These are phyloP conservation scores for Pestalotiopsis sp. DNA, from an alignment of 2,329 filamentous ascomycete species.

Conservation along the genomic window DNA sequence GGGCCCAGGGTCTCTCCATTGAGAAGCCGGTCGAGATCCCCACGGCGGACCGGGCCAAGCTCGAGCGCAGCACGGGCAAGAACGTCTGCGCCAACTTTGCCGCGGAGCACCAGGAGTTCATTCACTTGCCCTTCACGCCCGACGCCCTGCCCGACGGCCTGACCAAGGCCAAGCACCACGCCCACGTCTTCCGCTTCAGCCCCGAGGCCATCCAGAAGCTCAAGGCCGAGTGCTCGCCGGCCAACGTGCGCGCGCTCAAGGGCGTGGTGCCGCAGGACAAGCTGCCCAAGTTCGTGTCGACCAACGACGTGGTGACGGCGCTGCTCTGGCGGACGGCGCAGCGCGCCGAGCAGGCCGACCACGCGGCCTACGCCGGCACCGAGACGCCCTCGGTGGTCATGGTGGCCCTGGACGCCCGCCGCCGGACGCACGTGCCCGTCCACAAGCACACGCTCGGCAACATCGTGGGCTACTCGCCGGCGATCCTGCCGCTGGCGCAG, in stretches of 20 bases:
- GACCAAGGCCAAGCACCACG: constrained; percentile 28
- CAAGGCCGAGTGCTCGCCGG: constrained; percentile 11
- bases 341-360: constrained; percentile 8
- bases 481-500: constrained; percentile 29
- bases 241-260: constrained; percentile 5
- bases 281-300: constrained; percentile 13
- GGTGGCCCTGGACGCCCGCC: constrained; percentile 39
- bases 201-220: constrained; percentile 26
- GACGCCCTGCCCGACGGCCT: constrained; percentile 34
- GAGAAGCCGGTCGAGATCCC: not conserved
- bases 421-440: constrained; percentile 34
- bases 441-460: constrained; percentile 39
- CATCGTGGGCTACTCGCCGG: constrained; percentile 39
- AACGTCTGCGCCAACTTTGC: constrained; percentile 20
- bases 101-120: constrained; percentile 35
- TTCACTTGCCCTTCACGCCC: constrained; percentile 31
- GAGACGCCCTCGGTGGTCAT: constrained; percentile 34
- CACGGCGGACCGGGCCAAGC: constrained; percentile 1
- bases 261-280: not conserved
- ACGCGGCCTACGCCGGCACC: not conserved
- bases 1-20: constrained; percentile 26
- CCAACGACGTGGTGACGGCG: constrained; percentile 14
- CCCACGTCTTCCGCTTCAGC: constrained; percentile 20
- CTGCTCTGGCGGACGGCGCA: constrained; percentile 11
- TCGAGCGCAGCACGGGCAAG: not conserved